Conservation (phyloP, 2,329 filamentous ascomycete species). For the Aureobasidium sp. region DNA sequence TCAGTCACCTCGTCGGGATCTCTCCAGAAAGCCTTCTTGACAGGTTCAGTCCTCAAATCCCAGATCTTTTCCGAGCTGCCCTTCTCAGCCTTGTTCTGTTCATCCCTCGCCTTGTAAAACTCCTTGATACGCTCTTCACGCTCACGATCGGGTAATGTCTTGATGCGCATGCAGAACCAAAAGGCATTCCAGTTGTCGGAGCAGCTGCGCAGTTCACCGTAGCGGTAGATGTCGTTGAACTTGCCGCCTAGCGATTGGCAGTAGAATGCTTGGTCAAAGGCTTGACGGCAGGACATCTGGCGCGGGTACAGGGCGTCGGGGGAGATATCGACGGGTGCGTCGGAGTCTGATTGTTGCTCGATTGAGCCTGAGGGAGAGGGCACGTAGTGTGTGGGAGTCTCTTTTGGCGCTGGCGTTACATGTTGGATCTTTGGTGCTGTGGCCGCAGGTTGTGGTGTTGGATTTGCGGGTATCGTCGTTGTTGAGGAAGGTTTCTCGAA, state of each 20-base stretch:
- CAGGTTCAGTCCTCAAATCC: constrained; percentile 59
- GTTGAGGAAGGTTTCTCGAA: constrained; percentile 28
- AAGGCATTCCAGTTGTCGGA: constrained; percentile 85
- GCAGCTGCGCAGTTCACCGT: constrained; percentile 69
- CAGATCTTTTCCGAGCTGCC: constrained; percentile 74
- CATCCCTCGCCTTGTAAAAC: constrained; percentile 58
- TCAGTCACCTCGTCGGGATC: constrained; percentile 24
- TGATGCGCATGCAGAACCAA: constrained; percentile 93
- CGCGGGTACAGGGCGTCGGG: constrained; percentile 67
- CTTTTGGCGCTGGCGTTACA: constrained; percentile 8
- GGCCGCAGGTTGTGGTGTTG: neutral
- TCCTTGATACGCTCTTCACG: constrained; percentile 54
- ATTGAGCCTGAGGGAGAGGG: constrained; percentile 1
- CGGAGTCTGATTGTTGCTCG: neutral
- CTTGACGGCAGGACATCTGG: constrained; percentile 77
- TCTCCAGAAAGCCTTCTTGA: constrained; percentile 41
- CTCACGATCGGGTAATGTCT: constrained; percentile 50
- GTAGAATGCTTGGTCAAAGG: constrained; percentile 90
- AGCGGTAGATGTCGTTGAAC: constrained; percentile 84
- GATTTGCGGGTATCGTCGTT: neutral
- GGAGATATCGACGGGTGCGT: constrained; percentile 20
- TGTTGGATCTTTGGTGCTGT: neutral
- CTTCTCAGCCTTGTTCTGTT: constrained; percentile 50
- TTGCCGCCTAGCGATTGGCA: constrained; percentile 88
- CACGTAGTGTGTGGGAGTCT: constrained; percentile 4